A percentile compares a stretch with the other conserved stretches of the same genome.
Conservation (phyloP, 2,329 filamentous ascomycete species). For the Fusarium armeniacum region DNA sequence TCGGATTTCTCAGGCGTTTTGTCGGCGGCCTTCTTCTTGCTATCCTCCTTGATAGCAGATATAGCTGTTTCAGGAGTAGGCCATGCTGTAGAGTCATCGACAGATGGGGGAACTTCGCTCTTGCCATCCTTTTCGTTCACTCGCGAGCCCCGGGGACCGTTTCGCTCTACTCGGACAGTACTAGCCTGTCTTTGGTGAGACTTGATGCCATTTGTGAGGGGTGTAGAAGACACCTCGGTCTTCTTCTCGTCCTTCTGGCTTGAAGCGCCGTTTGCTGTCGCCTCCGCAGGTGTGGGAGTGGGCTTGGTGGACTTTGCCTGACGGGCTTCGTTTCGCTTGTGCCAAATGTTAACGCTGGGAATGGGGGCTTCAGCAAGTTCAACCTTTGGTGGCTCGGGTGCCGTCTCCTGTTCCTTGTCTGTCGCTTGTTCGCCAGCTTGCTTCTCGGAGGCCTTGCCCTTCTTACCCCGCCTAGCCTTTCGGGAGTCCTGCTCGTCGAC, state of each 20-base stretch:
- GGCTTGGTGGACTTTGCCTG: constrained; percentile 65
- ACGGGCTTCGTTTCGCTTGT: constrained; percentile 78
- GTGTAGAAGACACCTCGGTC: constrained; percentile 45
- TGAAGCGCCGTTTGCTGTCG: constrained; percentile 50
- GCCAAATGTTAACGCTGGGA: constrained; percentile 90
- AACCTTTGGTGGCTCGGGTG: constrained; percentile 66
- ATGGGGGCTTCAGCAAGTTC: constrained; percentile 84
- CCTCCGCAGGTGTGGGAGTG: constrained; percentile 55
- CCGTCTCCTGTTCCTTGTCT: constrained; percentile 67
- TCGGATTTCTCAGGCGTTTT: constrained; percentile 70
- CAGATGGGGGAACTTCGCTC: constrained; percentile 68
- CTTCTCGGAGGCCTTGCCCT: constrained; percentile 63
- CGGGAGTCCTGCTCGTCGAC: constrained; percentile 70
- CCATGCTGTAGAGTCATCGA: constrained; percentile 85
- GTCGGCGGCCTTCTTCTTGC: constrained; percentile 78
- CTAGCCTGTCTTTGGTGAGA: constrained; percentile 61
- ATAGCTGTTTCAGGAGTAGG: constrained; percentile 86
- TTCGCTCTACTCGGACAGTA: constrained; percentile 56
- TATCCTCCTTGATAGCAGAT: constrained; percentile 74
- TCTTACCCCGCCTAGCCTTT: constrained; percentile 72
- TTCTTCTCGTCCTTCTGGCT: constrained; percentile 61
- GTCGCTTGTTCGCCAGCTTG: constrained; percentile 64
- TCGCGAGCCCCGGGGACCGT: constrained; percentile 64
- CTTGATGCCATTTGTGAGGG: constrained; percentile 57
- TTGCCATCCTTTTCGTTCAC: constrained; percentile 59